Conservation (phyloP, 2,329 filamentous ascomycete species). For the Rhinocladiella similis region DNA sequence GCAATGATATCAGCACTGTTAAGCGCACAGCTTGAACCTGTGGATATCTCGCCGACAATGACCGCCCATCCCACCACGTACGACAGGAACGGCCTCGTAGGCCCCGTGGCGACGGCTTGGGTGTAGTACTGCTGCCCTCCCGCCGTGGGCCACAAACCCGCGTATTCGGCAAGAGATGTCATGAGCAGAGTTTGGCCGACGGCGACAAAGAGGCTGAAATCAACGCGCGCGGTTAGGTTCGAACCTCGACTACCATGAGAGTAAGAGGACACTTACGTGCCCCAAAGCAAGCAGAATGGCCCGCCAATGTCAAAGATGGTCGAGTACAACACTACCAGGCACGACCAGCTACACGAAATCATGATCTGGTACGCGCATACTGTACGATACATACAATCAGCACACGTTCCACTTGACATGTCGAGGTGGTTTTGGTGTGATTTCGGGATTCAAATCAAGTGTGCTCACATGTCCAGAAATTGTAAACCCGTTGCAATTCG, state of each 20-base stretch:
- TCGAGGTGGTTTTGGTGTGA: too few species aligned
- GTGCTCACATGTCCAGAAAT: constrained; percentile 22
- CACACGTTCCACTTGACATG: too few species aligned
- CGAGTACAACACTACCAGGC: constrained; percentile 25
- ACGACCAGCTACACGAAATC: constrained; percentile 25
- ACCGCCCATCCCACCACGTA: constrained; percentile 24
- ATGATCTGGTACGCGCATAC: constrained; percentile 25
- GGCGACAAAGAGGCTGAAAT: constrained; percentile 18
- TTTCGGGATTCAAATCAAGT: too few species aligned
- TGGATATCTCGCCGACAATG: constrained; percentile 23
- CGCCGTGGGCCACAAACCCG: constrained; percentile 23
- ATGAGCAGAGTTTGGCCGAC: constrained; percentile 23
- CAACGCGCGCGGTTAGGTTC: background rate
- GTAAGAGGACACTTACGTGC: constrained; percentile 10
- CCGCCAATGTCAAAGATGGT: constrained; percentile 26
- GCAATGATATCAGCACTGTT: constrained; percentile 25
- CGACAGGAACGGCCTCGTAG: constrained; percentile 15
- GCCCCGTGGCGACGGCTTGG: constrained; percentile 20
- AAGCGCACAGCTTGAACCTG: constrained; percentile 21
- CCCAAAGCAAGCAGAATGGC: constrained; percentile 19
- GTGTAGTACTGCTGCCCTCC: constrained; percentile 26
- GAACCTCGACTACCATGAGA: background rate
- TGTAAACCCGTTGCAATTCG: constrained; percentile 23
- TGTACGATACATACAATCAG: background rate
- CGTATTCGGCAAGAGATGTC: constrained; percentile 24